Percentiles rank a stretch among this genome's conserved stretches.
phyloP scores from a whole-genome alignment of 75 land plant species.

The Picea sitchensis region DNA sequence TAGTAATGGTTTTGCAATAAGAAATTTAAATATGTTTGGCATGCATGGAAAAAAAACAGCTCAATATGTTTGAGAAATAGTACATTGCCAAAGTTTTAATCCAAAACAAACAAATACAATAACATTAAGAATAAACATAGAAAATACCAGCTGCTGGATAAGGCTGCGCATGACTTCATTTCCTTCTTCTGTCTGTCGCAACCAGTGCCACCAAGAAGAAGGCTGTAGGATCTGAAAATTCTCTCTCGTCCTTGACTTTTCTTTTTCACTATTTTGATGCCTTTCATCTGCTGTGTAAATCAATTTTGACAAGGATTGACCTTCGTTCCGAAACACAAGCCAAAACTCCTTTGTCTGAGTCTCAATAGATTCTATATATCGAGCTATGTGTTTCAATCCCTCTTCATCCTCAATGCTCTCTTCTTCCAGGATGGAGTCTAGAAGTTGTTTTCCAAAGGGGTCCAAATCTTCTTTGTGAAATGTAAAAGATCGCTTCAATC shows the following conservation, averaged over 20 bases:
- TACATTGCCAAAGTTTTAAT: background rate
- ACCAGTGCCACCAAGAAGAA: conserved; percentile 97
- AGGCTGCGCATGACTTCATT: conserved; percentile 69
- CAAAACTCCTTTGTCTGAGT: conserved; percentile 69
- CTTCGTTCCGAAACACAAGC: conserved; percentile 94
- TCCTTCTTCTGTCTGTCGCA: conserved; percentile 80
- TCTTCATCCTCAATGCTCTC: conserved; percentile 27
- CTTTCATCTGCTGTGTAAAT: conserved; percentile 66
- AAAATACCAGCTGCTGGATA: conserved; percentile 76
- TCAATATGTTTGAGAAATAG: background rate
- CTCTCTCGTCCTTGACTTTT: conserved; percentile 15
- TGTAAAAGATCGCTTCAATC: background rate
- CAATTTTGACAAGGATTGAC: conserved; percentile 76
- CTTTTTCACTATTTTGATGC: conserved; percentile 21
- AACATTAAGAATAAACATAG: background rate
- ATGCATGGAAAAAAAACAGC: background rate
- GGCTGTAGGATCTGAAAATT: conserved; percentile 62
- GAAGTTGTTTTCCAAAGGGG: background rate
- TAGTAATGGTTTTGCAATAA: too few relatives aligned
- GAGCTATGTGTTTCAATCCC: conserved; percentile 85
- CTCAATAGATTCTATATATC: conserved; percentile 89
- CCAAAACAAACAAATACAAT: background rate
- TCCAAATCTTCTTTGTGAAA: conserved; percentile 2
- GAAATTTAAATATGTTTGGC: conserved; percentile 2
- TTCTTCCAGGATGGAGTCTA: conserved; percentile 1